Evolutionary conservation across 192 early-diverging fungal species (phyloP), one percentile per base, ranked within the genome.

Genomic region (Podila clonocystis): DNA sequence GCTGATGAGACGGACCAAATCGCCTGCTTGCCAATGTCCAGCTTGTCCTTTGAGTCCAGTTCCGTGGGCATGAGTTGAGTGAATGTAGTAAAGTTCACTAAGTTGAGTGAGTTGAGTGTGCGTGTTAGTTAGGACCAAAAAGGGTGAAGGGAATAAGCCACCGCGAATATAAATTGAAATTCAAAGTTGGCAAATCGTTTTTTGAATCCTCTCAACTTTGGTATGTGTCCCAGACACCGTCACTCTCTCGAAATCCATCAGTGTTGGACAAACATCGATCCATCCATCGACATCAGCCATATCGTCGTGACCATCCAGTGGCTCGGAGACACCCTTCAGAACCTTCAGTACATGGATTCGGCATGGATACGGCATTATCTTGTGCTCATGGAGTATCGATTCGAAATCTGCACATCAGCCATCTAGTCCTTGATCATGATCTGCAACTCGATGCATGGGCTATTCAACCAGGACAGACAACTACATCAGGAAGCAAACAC

Each of bases 1-100:
- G 82, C 85, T 19, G 91, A 86, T 20, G 94, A 95, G 9, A 95
- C 83, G 20, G 89, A 86, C 91, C 94, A 91, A 2, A 72, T 75
- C 4, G 93, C 94, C 26, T 85, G 78, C 26, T 71, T 62, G 20
- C 88, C 88, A 58, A 95, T 90, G 61, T 94, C 93, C 11, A 87
- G 77, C 22, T 83, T 79, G 68, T 84, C 85, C 13, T 67, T 55
- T 17, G 45, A 65, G 58, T 80, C 72, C 4, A 83, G 70, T 12
- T 70, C 71, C 70, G 9, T 73, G 74, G n/a, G 41, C 30, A 57
- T 65, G 64, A 34, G 45, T 5, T 0, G 13, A 50, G 45, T 26
- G 5, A 9, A 20, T 28, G n/a, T 24, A 31, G 48, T 9, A 11
- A 30, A 3, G 19, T 52, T 13, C 24, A 24, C 15, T n/a, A 36